These are phyloP conservation scores for Bipolaris sorokiniana DNA, from an alignment of 2,329 filamentous ascomycete species.

Conservation along the genomic window DNA sequence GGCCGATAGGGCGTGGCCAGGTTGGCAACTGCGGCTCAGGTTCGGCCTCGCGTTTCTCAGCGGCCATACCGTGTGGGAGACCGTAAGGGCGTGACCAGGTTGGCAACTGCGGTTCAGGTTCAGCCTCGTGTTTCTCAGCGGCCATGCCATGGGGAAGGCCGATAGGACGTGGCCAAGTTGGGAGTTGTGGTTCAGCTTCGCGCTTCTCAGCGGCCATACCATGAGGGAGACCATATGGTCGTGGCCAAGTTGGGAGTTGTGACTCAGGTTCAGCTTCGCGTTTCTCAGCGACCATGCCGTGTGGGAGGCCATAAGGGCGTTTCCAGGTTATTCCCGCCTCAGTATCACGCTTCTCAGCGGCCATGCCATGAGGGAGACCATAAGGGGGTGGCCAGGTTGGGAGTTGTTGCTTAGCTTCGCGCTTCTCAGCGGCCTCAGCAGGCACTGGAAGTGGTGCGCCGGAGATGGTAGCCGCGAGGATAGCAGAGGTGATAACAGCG, in stretches of 20 bases:
- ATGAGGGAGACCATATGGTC: constrained; percentile 21
- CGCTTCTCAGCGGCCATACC: constrained; percentile 32
- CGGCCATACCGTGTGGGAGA: constrained; percentile 20
- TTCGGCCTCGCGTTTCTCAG: constrained; percentile 41
- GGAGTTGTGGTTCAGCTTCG: constrained; percentile 36
- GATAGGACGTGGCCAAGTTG: constrained; percentile 12
- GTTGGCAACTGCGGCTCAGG: constrained; percentile 18
- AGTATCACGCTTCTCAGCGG: constrained; percentile 10
- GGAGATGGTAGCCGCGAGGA: constrained; percentile 52
- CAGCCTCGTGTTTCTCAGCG: constrained; percentile 42
- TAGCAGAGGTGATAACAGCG: constrained; percentile 49
- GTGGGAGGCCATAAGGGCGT: constrained; percentile 23
- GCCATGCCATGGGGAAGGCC: constrained; percentile 14
- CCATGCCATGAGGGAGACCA: not conserved
- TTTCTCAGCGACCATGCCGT: not conserved
- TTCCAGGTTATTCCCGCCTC: constrained; percentile 8
- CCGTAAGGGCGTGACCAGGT: constrained; percentile 18
- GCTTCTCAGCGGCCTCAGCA: constrained; percentile 11
- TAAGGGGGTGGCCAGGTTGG: constrained; percentile 13
- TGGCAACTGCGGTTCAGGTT: constrained; percentile 31
- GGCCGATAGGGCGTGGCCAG: not conserved
- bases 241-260: constrained; percentile 12
- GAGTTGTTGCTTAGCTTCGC: constrained; percentile 11
- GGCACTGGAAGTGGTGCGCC: constrained; percentile 50
- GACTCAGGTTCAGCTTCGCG: too few species aligned